phyloP scores from a whole-genome alignment of 208 protist species.

The Endotrypanum monterogeii region DNA sequence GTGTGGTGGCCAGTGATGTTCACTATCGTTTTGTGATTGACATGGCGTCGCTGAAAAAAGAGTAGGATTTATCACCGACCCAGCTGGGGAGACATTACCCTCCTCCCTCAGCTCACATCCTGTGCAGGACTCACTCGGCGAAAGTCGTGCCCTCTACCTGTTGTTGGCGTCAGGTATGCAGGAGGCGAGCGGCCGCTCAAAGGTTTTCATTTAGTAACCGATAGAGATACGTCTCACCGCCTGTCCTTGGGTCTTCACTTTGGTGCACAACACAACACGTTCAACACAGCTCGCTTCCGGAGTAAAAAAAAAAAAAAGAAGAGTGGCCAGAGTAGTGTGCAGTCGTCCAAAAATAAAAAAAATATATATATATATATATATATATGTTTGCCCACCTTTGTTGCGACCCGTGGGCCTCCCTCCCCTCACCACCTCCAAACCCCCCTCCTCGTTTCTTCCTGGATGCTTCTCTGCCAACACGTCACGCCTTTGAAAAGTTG shows the following conservation, averaged over 20 bases:
- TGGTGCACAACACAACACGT: too few species aligned
- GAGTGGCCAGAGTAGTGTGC: too few species aligned
- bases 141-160: neutral
- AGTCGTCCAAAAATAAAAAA: too few species aligned
- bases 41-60: constrained; percentile 45
- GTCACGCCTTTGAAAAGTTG: too few species aligned
- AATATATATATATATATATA: too few species aligned
- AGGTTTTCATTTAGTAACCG: neutral
- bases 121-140: neutral
- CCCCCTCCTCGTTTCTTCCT: too few species aligned
- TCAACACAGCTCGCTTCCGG: neutral
- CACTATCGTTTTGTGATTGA: constrained; percentile 84
- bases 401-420: too few species aligned
- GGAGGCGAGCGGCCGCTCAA: neutral
- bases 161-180: neutral
- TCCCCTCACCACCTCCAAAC: too few species aligned
- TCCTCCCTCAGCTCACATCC: neutral
- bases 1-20: constrained; percentile 68
- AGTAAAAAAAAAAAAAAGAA: too few species aligned
- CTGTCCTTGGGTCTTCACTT: neutral
- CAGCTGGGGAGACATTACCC: too few species aligned
- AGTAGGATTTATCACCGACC: constrained; percentile 1
- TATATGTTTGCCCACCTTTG: too few species aligned
- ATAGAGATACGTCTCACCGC: neutral
- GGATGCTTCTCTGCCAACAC: too few species aligned